Evolutionary conservation across 495 filamentous ascomycete species (phyloP).

Genomic region (Talaromyces borbonicus): DNA sequence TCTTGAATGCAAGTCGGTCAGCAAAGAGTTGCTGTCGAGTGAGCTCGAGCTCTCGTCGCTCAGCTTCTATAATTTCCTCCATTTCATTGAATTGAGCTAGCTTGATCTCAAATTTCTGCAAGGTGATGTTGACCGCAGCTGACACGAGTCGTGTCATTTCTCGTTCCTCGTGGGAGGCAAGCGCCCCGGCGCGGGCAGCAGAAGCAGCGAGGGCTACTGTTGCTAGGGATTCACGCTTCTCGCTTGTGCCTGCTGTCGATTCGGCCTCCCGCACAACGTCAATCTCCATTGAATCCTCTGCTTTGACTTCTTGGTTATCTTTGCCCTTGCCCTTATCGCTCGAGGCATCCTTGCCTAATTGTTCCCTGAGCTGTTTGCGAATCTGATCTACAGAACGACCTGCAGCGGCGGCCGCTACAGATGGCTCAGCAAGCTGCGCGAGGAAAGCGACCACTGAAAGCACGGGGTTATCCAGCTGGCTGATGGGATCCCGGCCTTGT

Average conservation of each 20-base stretch:
- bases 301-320: constrained; percentile 48
- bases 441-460: constrained; percentile 92
- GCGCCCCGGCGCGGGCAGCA: constrained; percentile 73
- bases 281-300: constrained; percentile 60
- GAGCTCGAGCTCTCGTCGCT: constrained; percentile 84
- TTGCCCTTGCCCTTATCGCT: constrained; percentile 39
- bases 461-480: constrained; percentile 84
- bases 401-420: constrained; percentile 79
- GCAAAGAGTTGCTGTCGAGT: constrained; percentile 87
- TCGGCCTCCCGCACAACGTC: constrained; percentile 30
- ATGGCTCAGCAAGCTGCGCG: constrained; percentile 76
- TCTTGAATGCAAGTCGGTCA: constrained; percentile 82
- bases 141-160: constrained; percentile 90
- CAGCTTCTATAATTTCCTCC: constrained; percentile 81
- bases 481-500: constrained; percentile 74
- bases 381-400: constrained; percentile 78
- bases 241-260: constrained; percentile 18
- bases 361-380: constrained; percentile 59
- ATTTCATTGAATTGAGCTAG: constrained; percentile 92
- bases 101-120: constrained; percentile 77
- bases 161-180: constrained; percentile 91
- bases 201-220: constrained; percentile 76
- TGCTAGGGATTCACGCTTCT: constrained; percentile 43
- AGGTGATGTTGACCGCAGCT: constrained; percentile 69
- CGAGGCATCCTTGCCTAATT: constrained; percentile 51